Base-by-base conservation (phyloP, 257 asterid genomes). In the Misopates orontium region DNA sequence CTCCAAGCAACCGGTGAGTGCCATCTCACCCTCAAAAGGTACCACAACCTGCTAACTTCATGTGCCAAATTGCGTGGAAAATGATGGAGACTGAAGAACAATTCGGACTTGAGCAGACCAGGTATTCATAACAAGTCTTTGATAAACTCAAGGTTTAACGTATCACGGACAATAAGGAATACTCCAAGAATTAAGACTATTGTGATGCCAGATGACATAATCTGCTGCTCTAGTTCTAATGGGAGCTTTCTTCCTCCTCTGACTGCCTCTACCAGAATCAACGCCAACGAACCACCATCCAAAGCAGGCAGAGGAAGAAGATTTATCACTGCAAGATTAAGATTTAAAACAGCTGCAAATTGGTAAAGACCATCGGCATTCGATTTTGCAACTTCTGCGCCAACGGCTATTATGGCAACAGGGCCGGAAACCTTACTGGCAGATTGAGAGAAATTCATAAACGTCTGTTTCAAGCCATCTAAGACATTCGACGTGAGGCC, bases 351-450 rank as follows among this genome's bases (percentile, higher is more conserved):
- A 31, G 97, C 96, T 0, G 99, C 99, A 73, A 94, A 94, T 47
- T 90, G 97, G 81, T 74, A 94, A 54, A 94, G 95, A 4, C 99
- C 99, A 71, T 94, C 96, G 4, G 81, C 62, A 24, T 86, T 90
- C 21, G 99, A 94, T 65, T 86, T 94, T 0, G 99, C 99, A 57
- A 94, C 99, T 59, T 94, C 95, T 0, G 99, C 97, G 60, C 99
- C 99, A 28, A 94, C 96, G 3, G 99, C 99, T 64, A 94, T 86
- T 36, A 94, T 94, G 24, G 99, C 99, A 69, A 94, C 90, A 14
- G 99, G 99, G 1, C 99, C 99, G 0, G 99, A 90, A 62, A 94
- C 99, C 79, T 94, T 88, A 75, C 97, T 81, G 1, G 96, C 99
- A 23, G 97, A 19, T 60, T 94, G 96, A 0, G 99, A 94, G 77